Conservation (phyloP, 345 rosid genomes). For the Acer campestre region DNA sequence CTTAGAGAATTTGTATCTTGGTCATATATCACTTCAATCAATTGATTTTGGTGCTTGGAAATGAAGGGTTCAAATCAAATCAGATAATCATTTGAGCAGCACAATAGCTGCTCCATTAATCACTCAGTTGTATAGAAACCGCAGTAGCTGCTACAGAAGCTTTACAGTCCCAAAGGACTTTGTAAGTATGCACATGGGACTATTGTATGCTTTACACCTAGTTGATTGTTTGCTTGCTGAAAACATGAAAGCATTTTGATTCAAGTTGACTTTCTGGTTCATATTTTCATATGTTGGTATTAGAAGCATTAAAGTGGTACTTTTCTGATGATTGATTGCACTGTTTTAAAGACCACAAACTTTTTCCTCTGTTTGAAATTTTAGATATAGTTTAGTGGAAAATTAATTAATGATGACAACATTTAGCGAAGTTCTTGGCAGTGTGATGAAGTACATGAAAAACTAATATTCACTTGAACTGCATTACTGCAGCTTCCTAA, state of each 20-base stretch:
- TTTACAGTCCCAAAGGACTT: not conserved
- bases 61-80: slow-evolving; percentile 19
- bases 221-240: not conserved
- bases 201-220: not conserved
- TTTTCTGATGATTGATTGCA: no score
- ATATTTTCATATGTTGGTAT: not conserved
- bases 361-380: no score
- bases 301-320: not conserved
- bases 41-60: slow-evolving; percentile 78
- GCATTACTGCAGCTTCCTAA: no score
- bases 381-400: no score
- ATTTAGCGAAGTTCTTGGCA: no score
- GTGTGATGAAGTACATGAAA: no score
- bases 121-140: not conserved
- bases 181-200: not conserved
- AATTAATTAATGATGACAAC: no score
- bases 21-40: slow-evolving; percentile 79
- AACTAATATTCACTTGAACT: no score
- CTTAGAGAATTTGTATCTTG: slow-evolving; percentile 66
- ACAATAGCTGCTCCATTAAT: not conserved
- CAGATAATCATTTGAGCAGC: not conserved
- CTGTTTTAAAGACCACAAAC: no score
- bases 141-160: not conserved
- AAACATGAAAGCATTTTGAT: not conserved
- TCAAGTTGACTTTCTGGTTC: not conserved